Evolutionary conservation across 2,329 filamentous ascomycete species (phyloP).

Genomic region (Metarhizium guizhouense): DNA sequence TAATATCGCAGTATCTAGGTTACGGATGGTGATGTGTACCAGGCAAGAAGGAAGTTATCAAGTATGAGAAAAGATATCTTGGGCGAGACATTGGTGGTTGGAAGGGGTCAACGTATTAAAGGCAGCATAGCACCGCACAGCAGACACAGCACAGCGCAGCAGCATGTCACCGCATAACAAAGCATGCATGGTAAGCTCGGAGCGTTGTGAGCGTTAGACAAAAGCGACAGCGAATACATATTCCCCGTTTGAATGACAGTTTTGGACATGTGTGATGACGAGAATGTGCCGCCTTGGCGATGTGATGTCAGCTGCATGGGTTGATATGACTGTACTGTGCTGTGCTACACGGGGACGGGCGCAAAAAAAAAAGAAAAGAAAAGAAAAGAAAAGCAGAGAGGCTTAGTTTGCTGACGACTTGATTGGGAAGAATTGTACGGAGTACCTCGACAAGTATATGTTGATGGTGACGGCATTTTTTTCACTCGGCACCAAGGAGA

Average conservation of each 20-base stretch:
- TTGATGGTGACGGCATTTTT: too few species aligned
- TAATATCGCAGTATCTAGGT: not conserved
- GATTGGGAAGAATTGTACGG: too few species aligned
- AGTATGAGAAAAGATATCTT: not conserved
- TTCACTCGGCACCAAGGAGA: too few species aligned
- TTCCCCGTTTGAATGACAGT: not conserved
- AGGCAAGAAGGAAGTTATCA: not conserved
- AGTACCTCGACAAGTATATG: too few species aligned
- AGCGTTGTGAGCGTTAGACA: constrained; percentile 1
- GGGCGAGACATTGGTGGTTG: too few species aligned
- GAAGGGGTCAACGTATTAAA: not conserved
- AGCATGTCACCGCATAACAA: not conserved
- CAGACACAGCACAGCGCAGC: not conserved
- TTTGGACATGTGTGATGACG: not conserved
- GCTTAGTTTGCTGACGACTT: too few species aligned
- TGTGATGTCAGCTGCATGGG: not conserved
- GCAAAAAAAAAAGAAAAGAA: too few species aligned
- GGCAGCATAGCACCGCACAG: not conserved
- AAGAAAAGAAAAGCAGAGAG: too few species aligned
- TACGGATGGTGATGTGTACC: not conserved
- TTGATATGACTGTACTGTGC: not conserved
- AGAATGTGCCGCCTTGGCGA: not conserved
- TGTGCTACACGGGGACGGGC: too few species aligned
- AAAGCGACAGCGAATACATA: not conserved
- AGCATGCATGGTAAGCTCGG: not conserved